Percentiles rank a stretch among this genome's conserved stretches.
Evolutionary conservation across 495 filamentous ascomycete genomes (phyloP).

Genomic region (Peziza echinospora): DNA sequence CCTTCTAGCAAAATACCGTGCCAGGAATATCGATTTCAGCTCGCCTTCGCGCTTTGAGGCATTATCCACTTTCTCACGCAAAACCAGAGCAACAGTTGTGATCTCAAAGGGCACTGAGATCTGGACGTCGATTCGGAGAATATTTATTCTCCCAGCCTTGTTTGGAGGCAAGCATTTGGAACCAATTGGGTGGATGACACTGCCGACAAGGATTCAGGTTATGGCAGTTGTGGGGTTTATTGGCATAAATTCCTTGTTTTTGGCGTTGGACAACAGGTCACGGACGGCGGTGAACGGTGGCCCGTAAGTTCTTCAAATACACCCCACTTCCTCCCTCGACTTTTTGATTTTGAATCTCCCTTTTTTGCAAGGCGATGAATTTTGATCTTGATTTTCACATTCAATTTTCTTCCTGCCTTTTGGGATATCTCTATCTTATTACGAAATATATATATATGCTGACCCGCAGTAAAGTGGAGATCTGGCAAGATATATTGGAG

Average conservation of each 20-base stretch:
- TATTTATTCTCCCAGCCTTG: slow-evolving; percentile 13
- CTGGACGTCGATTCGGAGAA: slow-evolving; percentile 4
- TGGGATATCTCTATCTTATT: too few species aligned
- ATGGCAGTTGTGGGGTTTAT: slow-evolving; percentile 12
- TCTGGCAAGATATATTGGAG: slow-evolving; percentile 24
- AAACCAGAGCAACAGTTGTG: neutral
- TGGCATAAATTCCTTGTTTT: slow-evolving; percentile 14
- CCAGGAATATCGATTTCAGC: neutral
- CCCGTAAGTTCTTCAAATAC: too few species aligned
- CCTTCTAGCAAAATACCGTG: neutral
- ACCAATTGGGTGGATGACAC: slow-evolving; percentile 16
- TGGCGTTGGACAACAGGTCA: slow-evolving; percentile 3
- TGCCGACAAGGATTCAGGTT: slow-evolving; percentile 15
- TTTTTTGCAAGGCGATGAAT: too few species aligned
- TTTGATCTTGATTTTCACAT: too few species aligned
- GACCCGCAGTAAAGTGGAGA: slow-evolving; percentile 1
- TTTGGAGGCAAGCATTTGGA: slow-evolving; percentile 13
- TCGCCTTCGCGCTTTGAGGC: neutral
- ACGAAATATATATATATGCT: neutral
- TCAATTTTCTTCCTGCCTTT: too few species aligned
- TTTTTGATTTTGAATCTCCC: too few species aligned
- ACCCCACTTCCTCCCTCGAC: too few species aligned
- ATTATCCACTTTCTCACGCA: neutral
- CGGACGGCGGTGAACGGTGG: too few species aligned
- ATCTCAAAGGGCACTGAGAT: neutral